phyloP scores from a whole-genome alignment of 2,329 filamentous ascomycete species.

The Trichoderma koningii region DNA sequence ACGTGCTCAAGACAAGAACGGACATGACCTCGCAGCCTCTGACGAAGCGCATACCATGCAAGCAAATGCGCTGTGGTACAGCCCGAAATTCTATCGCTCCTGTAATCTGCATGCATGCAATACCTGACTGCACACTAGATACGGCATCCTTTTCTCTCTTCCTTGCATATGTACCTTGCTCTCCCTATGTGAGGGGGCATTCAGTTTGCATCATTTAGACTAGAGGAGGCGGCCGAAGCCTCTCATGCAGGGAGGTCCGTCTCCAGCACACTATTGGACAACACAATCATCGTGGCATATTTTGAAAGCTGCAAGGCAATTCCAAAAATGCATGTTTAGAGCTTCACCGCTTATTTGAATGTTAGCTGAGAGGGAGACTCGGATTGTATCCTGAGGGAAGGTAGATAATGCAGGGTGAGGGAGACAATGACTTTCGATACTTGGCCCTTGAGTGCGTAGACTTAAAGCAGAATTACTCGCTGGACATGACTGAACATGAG shows the following conservation, averaged over 20 bases:
- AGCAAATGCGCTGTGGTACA: neutral
- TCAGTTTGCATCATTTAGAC: neutral
- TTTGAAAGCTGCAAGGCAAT: neutral
- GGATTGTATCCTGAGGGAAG: neutral
- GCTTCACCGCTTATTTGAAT: constrained; percentile 20
- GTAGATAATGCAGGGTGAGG: neutral
- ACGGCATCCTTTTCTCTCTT: neutral
- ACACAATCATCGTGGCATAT: neutral
- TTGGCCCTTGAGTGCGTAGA: too few relatives aligned
- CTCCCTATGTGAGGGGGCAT: neutral
- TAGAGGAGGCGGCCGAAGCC: neutral
- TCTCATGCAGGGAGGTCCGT: neutral
- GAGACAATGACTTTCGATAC: too few relatives aligned
- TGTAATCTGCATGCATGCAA: neutral
- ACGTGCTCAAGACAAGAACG: neutral
- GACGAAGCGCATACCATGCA: neutral
- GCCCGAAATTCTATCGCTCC: neutral
- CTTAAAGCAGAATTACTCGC: too few relatives aligned
- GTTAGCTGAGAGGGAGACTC: too few relatives aligned
- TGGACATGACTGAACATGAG: too few relatives aligned
- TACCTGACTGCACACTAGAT: neutral
- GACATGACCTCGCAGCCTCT: neutral
- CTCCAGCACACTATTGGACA: neutral
- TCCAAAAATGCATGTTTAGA: neutral
- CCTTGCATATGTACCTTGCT: neutral